Evolutionary conservation across 768 basidiomycete genomes (phyloP).

Genomic region (Termitomyces sp.): DNA sequence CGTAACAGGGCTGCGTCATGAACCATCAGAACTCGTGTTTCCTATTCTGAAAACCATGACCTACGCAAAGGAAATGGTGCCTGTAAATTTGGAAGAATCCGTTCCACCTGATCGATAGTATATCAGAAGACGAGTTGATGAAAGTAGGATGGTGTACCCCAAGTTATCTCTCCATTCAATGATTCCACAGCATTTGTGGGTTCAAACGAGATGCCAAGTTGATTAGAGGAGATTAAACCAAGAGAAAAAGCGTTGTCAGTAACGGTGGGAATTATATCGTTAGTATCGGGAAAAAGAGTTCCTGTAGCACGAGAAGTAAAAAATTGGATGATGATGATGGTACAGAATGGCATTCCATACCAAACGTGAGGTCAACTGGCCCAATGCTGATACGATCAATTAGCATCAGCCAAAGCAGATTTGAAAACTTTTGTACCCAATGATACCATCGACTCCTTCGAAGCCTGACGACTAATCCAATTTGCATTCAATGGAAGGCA

Average conservation of each 20-base stretch:
- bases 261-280: conserved; percentile 44
- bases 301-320: conserved; percentile 14
- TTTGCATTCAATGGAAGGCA: background rate
- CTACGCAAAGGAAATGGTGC: conserved; percentile 38
- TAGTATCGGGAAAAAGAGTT: conserved; percentile 26
- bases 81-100: conserved; percentile 22
- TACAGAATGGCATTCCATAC: conserved; percentile 15
- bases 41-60: conserved; percentile 1
- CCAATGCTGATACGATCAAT: too few relatives aligned
- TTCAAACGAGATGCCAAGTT: conserved; percentile 47
- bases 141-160: too few relatives aligned
- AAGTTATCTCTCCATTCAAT: conserved; percentile 38
- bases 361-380: conserved; percentile 38
- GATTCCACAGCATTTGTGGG: conserved; percentile 33
- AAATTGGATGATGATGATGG: background rate
- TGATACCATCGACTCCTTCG: conserved; percentile 53
- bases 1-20: conserved; percentile 37
- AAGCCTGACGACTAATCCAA: conserved; percentile 34
- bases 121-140: too few relatives aligned
- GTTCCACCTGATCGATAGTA: too few relatives aligned
- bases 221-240: conserved; percentile 32
- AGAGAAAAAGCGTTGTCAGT: conserved; percentile 46
- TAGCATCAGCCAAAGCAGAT: too few relatives aligned
- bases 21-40: background rate
- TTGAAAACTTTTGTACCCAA: conserved; percentile 38